Evolutionary conservation across 1,284 basidiomycete genomes (phyloP), one percentile per base, ranked within the genome.

Genomic region (Fomitopsis betulina): DNA sequence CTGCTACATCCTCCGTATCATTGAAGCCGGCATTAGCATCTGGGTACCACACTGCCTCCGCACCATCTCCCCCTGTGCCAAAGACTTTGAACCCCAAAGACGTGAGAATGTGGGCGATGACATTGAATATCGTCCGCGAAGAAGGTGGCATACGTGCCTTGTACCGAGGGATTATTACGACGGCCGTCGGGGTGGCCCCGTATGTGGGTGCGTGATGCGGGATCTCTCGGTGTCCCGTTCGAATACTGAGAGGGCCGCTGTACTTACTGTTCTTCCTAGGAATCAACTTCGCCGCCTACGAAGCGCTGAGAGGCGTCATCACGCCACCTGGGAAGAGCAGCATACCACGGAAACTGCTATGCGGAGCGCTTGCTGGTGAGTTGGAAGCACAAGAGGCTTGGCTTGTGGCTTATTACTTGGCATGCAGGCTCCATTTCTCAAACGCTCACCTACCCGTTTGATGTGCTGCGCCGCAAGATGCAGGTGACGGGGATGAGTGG

Each of bases 381-480:
- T 72, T 45, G 35, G 13, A 9, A 19, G 21, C 17, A 27, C 54
- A 21, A 42, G 37, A 21, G 49, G 54, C 33, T 13, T 7, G 33
- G 30, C 25, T 25, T 13, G 5, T 15, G 10, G n/a, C 49, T 43
- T 19, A 32, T 35, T 30, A 17, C 33, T 8, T 47, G 39, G 33
- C 54, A 25, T n/a, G 21, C 69, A 85, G 89, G 91, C 25, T 84
- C 87, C 21, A 89, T 97, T 65, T 94, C 92, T 32, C 93, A 98
- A 72, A 94, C 94, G 37, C 75, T 98, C 66, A 98, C 96, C 7
- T 98, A 97, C 70, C 96, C 96, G 0, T 91, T 98, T 67, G 96
- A 99, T 71, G 94, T 98, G 1, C 74, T 98, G 55, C 81, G 96
- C 43, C 80, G 96, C 53, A 94, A 97, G 75, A 95, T 99, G 90